A percentile compares a stretch with the other conserved stretches of the same genome.
phyloP scores from a whole-genome alignment of 2,329 filamentous ascomycete genomes.

The Fusarium sp. region DNA sequence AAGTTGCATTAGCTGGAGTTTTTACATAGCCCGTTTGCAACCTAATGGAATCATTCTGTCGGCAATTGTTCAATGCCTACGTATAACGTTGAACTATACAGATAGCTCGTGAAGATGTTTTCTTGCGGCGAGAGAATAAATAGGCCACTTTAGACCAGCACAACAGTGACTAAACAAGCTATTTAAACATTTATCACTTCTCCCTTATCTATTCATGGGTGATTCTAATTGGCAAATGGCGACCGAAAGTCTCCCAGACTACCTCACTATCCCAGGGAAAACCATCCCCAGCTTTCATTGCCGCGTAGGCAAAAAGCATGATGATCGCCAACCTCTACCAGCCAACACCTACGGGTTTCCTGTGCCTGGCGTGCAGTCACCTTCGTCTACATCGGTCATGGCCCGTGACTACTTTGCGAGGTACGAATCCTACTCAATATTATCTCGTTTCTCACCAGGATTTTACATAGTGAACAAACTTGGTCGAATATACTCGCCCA shows the following conservation, averaged over 20 bases:
- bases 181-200: not conserved
- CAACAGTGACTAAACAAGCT: not conserved
- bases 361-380: not conserved
- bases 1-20: too few species aligned
- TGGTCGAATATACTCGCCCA: not conserved
- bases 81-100: rapidly evolving
- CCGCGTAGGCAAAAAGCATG: not conserved
- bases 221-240: not conserved
- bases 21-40: too few species aligned
- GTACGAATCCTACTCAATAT: too few species aligned
- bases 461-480: not conserved
- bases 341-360: not conserved
- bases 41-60: not conserved
- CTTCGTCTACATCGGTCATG: not conserved
- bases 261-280: not conserved
- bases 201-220: not conserved
- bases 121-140: not conserved
- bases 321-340: conserved; percentile 1
- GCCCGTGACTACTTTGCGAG: not conserved
- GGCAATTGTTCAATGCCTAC: not conserved
- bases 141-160: not conserved
- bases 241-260: not conserved
- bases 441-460: not conserved
- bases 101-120: not conserved
- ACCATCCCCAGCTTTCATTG: conserved; percentile 6